Evolutionary conservation across 352 stramenopile genomes (phyloP).

Genomic region (Phytophthora tentaculata): DNA sequence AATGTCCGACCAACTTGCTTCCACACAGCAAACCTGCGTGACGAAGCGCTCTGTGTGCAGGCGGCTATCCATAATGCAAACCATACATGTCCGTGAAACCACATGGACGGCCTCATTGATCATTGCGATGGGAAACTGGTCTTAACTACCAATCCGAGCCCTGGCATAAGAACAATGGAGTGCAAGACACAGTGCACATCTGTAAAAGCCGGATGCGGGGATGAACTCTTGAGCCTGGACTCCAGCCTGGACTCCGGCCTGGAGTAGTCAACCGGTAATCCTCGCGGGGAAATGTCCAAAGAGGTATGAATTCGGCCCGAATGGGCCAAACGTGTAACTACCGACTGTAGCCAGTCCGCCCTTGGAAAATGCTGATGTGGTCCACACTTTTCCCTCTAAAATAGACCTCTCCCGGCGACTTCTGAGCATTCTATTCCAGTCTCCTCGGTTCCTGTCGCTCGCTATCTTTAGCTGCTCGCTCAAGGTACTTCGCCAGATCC

Average conservation of each 20-base stretch:
- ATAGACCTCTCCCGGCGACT: constrained; percentile 6
- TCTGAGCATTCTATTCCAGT: constrained; percentile 18
- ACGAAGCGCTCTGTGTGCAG: constrained; percentile 12
- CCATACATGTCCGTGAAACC: constrained; percentile 35
- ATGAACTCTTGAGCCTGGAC: constrained; percentile 1
- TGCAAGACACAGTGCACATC: constrained; percentile 32
- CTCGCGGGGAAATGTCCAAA: no score
- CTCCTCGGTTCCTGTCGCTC: constrained; percentile 1
- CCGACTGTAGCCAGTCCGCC: constrained; percentile 27
- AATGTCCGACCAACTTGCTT: constrained; percentile 25
- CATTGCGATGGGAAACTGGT: constrained; percentile 33
- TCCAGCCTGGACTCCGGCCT: not conserved
- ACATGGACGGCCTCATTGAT: constrained; percentile 32
- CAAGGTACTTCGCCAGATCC: not conserved
- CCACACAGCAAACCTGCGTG: constrained; percentile 19
- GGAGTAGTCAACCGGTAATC: no score
- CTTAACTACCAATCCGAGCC: constrained; percentile 27
- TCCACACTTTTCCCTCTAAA: constrained; percentile 8
- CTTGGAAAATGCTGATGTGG: constrained; percentile 8
- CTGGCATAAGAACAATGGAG: constrained; percentile 15
- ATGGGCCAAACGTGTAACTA: no score
- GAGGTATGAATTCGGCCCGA: no score
- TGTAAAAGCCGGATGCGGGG: constrained; percentile 31
- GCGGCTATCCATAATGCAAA: constrained; percentile 27
- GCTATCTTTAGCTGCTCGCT: constrained; percentile 27